Conservation (phyloP, 805 yeast genomes). For the Monosporozyma solicola region DNA sequence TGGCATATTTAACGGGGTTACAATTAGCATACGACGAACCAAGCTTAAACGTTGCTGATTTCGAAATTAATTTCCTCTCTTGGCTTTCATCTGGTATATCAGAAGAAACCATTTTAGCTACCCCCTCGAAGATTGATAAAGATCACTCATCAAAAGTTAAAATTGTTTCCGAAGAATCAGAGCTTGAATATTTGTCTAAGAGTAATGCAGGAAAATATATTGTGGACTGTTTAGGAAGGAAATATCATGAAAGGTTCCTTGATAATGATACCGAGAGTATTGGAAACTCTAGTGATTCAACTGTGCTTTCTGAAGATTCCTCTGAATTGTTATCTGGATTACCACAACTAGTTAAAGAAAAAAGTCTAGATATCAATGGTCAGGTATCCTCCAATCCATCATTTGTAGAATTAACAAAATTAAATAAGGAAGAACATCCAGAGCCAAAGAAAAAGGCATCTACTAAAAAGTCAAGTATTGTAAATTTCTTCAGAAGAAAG, state of each 20-base stretch:
- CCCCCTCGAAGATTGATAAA: neutral
- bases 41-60: constrained; percentile 23
- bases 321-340: neutral
- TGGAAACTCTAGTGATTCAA: neutral
- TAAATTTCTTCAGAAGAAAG: constrained; percentile 23
- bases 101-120: neutral
- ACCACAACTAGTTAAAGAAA: neutral
- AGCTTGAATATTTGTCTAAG: constrained; percentile 6
- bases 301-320: neutral
- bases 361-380: neutral
- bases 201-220: constrained; percentile 12
- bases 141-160: constrained; percentile 3
- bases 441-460: neutral
- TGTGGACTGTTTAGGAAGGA: constrained; percentile 18
- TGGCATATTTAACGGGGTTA: constrained; percentile 17
- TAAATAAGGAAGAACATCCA: neutral
- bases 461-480: constrained; percentile 19
- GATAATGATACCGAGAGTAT: neutral
- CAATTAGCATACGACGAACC: constrained; percentile 30
- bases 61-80: constrained; percentile 17
- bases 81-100: constrained; percentile 8
- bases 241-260: neutral
- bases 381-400: neutral
- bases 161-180: constrained; percentile 9
- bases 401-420: neutral